Evolutionary conservation across 345 rosid genomes (phyloP), one percentile per base, ranked within the genome.

Genomic region (Aquilaria sinensis): DNA sequence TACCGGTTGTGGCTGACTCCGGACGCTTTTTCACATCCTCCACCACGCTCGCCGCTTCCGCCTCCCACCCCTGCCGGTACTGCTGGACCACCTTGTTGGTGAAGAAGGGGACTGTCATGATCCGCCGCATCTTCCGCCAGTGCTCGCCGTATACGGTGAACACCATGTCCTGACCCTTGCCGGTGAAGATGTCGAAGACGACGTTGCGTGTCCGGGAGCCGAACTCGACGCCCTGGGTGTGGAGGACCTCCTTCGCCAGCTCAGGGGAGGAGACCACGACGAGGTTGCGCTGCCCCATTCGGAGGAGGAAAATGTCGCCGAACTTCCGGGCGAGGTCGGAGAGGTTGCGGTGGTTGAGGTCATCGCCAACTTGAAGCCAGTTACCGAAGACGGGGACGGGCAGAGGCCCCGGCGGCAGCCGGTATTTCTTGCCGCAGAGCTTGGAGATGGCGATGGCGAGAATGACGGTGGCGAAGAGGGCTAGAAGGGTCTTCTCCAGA

Each of bases 21-120:
- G 90, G 92, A 47, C 76, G 81, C 67, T 85, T 91, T 81, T 66
- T 85, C 47, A 86, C 91, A 31, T 91, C 97, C 59, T 85, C 85
- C 3, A 91, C 92, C 10, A 88, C 96, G 1, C 52, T 33, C 5
- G 82, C 96, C 0, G 92, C 96, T 78, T 95, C 96, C 12, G 63
- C 77, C 13, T 95, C 90, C 94, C 96, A 84, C 0, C 96, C 89
- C 14, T 66, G 53, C 2, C 94, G 67, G 70, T 91, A 81, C 66
- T 79, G 96, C 7, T 86, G 96, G 8, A 91, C 94, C 0, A 91
- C 97, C 57, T 86, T 91, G 78, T 88, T 86, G 34, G 99, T 94
- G 78, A 94, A 94, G 65, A 95, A 95, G 0, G 99, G 99, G 15
- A 94, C 99, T 23, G 99, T 94, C 99, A 94, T 94, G 80, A 94